Base-by-base conservation (phyloP, 192 early-diverging fungal genomes). In the Haplosporangium gracile region DNA sequence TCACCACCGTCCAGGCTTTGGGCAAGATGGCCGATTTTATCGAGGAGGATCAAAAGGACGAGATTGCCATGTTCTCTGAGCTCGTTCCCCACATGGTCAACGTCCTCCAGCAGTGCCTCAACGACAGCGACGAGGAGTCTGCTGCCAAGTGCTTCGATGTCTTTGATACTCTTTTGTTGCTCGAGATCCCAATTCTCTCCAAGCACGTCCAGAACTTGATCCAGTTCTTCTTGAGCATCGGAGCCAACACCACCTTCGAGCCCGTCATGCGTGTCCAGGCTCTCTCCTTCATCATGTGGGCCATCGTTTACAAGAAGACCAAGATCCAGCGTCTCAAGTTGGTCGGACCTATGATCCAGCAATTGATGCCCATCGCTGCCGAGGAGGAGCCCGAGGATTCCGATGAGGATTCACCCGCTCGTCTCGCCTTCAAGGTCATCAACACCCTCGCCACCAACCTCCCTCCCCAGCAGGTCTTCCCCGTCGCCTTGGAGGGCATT, bases 401-500 rank as follows among this genome's bases (percentile, higher is more conserved):
- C 11, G 95, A 96, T 81, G 97, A 97, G 32, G 97, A 98, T 71
- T 94, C 93, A 60, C 95, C 97, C 26, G 93, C 95, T 70, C 90
- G 90, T 39, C 75, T 93, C 49, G 89, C 92, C 72, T 93, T 88
- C 72, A 90, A 90, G 74, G 87, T 97, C 51, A 91, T 98, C 53
- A 97, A 95, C 78, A 91, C 94, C 45, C 73, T 98, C 57, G 93
- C 96, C 32, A 95, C 95, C 45, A 95, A 96, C 75, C 90, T 97
- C 70, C 95, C 97, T 70, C 96, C 97, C 73, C 93, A 94, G 85
- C 94, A 97, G 75, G 95, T 98, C 11, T 97, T 98, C 89, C 97
- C 97, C 20, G 88, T 92, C 42, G 93, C 96, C 70, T 91, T 96
- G 78, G 80, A 93, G 16, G 88, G 92, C 77, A 94, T 98, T 74